Percentiles rank a stretch among this genome's conserved stretches.
phyloP scores from a whole-genome alignment of 169 alveolate species.

The Plasmodium coatneyi region DNA sequence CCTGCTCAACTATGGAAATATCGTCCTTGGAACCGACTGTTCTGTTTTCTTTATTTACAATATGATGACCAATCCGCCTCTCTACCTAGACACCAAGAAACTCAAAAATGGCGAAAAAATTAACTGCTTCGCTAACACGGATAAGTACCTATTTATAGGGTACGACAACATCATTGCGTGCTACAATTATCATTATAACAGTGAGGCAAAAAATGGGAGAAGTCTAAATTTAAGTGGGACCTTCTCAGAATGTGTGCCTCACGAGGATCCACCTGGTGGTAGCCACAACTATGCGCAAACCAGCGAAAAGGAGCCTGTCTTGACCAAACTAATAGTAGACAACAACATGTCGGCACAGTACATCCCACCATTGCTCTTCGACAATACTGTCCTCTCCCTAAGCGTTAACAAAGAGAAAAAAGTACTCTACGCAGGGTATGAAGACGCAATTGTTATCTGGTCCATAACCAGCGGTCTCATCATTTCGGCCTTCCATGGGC shows the following conservation, averaged over 20 bases:
- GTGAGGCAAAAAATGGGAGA: conserved; percentile 2
- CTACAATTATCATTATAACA: conserved; percentile 51
- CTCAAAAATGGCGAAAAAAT: conserved; percentile 52
- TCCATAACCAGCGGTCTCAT: conserved; percentile 52
- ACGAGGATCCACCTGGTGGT: background rate
- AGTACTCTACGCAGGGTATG: conserved; percentile 66
- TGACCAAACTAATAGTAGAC: conserved; percentile 40
- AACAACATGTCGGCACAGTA: conserved; percentile 67
- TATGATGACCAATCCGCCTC: conserved; percentile 61
- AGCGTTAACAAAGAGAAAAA: conserved; percentile 59
- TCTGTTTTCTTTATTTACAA: conserved; percentile 51
- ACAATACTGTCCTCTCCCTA: conserved; percentile 32
- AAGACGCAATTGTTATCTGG: conserved; percentile 70
- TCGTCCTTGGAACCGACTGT: conserved; percentile 34
- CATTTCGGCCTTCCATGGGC: conserved; percentile 69
- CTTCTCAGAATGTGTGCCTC: background rate
- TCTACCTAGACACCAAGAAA: conserved; percentile 39
- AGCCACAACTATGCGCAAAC: background rate
- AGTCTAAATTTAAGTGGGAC: background rate
- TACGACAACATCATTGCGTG: conserved; percentile 69
- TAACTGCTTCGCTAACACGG: conserved; percentile 65
- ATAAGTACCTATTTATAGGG: conserved; percentile 55
- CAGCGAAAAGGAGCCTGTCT: background rate
- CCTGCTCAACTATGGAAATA: conserved; percentile 28
- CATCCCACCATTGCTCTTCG: conserved; percentile 58